Percentiles rank a stretch among this genome's conserved stretches.
These are phyloP conservation scores for Ascochyta clinopodiicola DNA, from an alignment of 2,329 filamentous ascomycete species.

Conservation along the genomic window DNA sequence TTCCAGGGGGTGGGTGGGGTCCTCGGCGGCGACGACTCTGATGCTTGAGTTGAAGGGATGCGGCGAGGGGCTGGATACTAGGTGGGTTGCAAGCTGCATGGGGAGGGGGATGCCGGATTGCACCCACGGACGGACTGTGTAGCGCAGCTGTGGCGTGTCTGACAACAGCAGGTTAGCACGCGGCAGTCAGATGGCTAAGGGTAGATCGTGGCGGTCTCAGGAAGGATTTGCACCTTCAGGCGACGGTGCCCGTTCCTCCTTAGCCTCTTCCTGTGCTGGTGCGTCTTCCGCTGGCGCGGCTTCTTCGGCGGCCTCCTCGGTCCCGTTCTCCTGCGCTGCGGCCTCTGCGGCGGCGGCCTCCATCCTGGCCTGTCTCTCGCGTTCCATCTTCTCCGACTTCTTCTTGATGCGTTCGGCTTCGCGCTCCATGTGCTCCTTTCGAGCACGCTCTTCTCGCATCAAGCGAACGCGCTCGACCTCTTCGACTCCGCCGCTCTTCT, in stretches of 20 bases:
- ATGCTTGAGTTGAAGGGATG: background rate
- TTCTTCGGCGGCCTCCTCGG: constrained; percentile 35
- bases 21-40: background rate
- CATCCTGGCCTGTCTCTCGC: constrained; percentile 40
- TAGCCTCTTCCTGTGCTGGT: constrained; percentile 32
- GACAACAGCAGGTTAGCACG: constrained; percentile 32
- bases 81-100: constrained; percentile 13
- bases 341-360: constrained; percentile 34
- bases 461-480: constrained; percentile 86
- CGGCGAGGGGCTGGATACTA: background rate
- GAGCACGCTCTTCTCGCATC: constrained; percentile 84
- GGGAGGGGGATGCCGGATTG: constrained; percentile 27
- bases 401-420: constrained; percentile 56
- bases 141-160: constrained; percentile 30
- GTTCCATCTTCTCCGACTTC: constrained; percentile 54
- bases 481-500: constrained; percentile 94
- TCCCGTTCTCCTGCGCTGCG: constrained; percentile 24
- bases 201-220: constrained; percentile 30
- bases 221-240: constrained; percentile 45
- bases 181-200: constrained; percentile 10
- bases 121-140: constrained; percentile 40
- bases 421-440: constrained; percentile 73
- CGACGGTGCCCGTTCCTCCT: constrained; percentile 35
- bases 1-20: background rate
- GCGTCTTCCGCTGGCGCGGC: constrained; percentile 22